These are phyloP conservation scores for Nyssa sinensis DNA, from an alignment of 148 eudicot genomes.

Conservation along the genomic window DNA sequence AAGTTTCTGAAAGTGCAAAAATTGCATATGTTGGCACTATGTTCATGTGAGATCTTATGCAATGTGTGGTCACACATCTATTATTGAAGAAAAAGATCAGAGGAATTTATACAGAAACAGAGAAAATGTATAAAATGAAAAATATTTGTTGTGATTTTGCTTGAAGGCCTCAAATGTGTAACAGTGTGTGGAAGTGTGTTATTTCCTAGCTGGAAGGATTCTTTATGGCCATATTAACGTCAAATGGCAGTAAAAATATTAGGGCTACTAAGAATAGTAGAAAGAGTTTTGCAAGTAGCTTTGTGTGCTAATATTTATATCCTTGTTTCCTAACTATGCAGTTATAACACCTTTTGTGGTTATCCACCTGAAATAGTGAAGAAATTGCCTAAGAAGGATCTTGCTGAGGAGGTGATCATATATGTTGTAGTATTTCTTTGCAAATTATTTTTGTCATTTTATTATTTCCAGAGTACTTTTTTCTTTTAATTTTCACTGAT, in stretches of 20 bases:
- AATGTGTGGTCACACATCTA: background rate
- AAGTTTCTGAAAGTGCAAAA: background rate
- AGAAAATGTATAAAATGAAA: too few species aligned
- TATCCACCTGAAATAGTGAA: constrained; percentile 93
- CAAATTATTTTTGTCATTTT: constrained; percentile 2
- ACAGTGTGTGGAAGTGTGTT: background rate
- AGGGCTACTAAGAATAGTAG: background rate
- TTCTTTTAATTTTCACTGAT: background rate
- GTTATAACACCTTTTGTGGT: constrained; percentile 80
- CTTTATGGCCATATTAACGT: background rate
- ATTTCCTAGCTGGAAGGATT: too few species aligned
- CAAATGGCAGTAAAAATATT: too few species aligned
- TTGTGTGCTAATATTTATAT: constrained; percentile 7
- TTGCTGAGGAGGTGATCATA: constrained; percentile 78
- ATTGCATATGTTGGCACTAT: background rate
- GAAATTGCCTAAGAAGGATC: constrained; percentile 93
- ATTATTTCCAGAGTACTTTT: background rate
- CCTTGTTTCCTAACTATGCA: constrained; percentile 29
- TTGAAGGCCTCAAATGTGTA: too few species aligned
- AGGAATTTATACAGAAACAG: background rate
- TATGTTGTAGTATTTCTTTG: background rate
- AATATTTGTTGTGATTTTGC: background rate
- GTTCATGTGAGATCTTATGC: background rate
- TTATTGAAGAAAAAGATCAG: background rate
- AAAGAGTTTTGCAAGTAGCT: background rate